These are phyloP conservation scores for Tylopilus orsonianus DNA, from an alignment of 1,284 basidiomycete genomes.

Conservation along the genomic window DNA sequence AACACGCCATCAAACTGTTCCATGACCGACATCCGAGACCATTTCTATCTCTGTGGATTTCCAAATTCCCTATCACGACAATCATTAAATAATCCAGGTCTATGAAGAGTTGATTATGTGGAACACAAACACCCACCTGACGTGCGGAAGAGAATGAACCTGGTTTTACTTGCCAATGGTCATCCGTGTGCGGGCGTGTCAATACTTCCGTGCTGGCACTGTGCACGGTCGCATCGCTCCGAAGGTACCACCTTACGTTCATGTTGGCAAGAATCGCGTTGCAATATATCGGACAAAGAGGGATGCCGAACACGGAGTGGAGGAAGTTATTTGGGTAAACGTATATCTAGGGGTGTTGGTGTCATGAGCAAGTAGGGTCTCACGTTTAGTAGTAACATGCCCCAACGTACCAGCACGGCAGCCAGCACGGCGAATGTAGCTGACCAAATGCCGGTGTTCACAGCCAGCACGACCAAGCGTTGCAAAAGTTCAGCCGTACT, in stretches of 20 bases:
- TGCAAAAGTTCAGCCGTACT: slow-evolving; percentile 14
- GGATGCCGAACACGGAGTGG: neutral
- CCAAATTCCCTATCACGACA: neutral
- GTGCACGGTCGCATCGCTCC: neutral
- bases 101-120: neutral
- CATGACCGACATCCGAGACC: too few species aligned
- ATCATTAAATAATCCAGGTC: neutral
- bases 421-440: slow-evolving; percentile 14
- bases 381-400: too few species aligned
- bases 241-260: slow-evolving; percentile 7
- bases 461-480: slow-evolving; percentile 12
- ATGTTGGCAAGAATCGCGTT: slow-evolving; percentile 11
- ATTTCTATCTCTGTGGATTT: slow-evolving; percentile 4
- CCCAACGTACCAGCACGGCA: slow-evolving; percentile 13
- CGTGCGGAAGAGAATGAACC: too few species aligned
- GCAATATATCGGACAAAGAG: slow-evolving; percentile 5
- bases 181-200: neutral
- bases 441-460: slow-evolving; percentile 19
- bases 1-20: too few species aligned
- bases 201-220: neutral
- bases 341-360: too few species aligned
- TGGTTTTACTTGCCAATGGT: too few species aligned
- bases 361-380: too few species aligned
- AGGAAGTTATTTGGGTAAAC: too few species aligned
- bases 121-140: too few species aligned